Base-by-base conservation (phyloP, 192 early-diverging fungal species). In the Endogone sp. region DNA sequence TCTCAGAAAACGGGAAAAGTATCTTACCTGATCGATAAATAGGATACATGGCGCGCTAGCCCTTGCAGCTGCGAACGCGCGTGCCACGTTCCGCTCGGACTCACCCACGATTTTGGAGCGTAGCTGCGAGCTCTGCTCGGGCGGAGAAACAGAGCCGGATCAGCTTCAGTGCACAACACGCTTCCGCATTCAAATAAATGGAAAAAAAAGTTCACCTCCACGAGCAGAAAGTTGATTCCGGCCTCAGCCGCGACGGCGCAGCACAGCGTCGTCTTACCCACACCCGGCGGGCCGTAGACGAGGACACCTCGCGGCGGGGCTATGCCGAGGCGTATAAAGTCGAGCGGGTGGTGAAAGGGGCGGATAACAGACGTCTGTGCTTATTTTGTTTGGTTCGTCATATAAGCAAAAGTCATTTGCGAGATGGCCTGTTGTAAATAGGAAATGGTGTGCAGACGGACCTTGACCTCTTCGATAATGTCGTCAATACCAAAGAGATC, bases 41-140 rank as follows among this genome's bases (percentile, higher is more conserved):
- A 98, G 73, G 9, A 97, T 89, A 65, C 95, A 96, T 0, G 96
- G 96, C 3, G 94, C 80, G 74, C 85, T 91, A 56, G 87, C 75
- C 61, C 92, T 84, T 28, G 93, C 96, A 69, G 91, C 86, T 2
- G 87, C 79, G 85, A 98, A 98, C 64, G 96, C 76, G 4, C 82
- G 84, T 6, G 90, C 88, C 73, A 98, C 90, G 37, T 88, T 88
- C 62, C 90, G 84, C 67, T 98, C 96, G 0, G 93, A 92, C 76
- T 96, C 94, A 54, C 96, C 96, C n/a, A 98, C 92, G 24, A 96
- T 75, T 75, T 95, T 95, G 26, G 94, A 96, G 60, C 92, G 83
- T 29, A 98, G 75, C 76, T 93, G 90, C 1, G 95, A 87, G 32
- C 91, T 83, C 85, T 90, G 62, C 21, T 29, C 54, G 22, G 26